phyloP scores from a whole-genome alignment of 352 stramenopile species.

The Phytopythium kandeliae region DNA sequence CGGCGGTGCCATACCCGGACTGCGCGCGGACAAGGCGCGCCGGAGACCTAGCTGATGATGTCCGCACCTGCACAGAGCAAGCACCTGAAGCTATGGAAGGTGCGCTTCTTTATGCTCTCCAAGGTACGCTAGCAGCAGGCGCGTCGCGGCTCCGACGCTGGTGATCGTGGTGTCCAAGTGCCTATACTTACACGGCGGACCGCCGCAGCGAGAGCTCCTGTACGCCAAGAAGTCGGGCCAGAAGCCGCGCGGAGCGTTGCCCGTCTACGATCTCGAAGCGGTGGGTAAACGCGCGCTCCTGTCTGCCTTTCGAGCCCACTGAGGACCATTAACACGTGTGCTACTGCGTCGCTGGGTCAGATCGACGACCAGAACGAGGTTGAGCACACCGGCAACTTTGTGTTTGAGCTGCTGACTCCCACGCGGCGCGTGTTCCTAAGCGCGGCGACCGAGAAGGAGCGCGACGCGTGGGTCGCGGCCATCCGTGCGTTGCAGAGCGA shows the following conservation, averaged over 20 bases:
- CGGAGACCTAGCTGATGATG: not conserved
- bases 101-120: constrained; percentile 82
- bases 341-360: constrained; percentile 15
- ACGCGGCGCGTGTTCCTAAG: constrained; percentile 58
- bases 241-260: constrained; percentile 43
- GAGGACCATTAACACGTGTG: not conserved
- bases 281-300: constrained; percentile 21
- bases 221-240: constrained; percentile 85
- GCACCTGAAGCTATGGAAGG: constrained; percentile 83
- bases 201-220: constrained; percentile 47
- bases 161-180: not conserved
- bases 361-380: constrained; percentile 80
- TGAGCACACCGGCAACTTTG: constrained; percentile 65
- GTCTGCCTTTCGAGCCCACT: too few species aligned
- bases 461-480: constrained; percentile 48
- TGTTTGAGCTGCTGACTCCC: constrained; percentile 62
- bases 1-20: too few species aligned
- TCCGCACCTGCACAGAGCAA: constrained; percentile 45
- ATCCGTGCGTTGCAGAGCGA: constrained; percentile 41
- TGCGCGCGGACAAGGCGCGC: too few species aligned
- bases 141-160: not conserved
- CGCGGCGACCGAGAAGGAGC: constrained; percentile 70
- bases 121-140: constrained; percentile 24
- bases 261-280: constrained; percentile 51
- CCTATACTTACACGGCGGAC: not conserved